phyloP scores from a whole-genome alignment of 192 early-diverging fungal genomes.

The Backusella luteola region DNA sequence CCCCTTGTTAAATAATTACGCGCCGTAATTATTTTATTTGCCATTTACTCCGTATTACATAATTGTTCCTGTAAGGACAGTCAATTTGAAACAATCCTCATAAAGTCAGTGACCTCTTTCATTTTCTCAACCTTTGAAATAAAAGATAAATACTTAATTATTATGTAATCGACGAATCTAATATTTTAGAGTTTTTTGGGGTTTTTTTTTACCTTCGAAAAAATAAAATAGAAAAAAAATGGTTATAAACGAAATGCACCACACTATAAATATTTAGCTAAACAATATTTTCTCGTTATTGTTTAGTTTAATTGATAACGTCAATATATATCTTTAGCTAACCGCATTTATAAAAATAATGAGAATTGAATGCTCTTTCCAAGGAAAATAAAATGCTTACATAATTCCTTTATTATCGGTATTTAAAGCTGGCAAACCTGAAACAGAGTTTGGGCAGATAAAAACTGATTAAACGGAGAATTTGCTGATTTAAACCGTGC shows the following conservation, averaged over 20 bases:
- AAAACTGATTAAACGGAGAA: background rate
- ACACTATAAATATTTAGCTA: too few species aligned
- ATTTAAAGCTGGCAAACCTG: background rate
- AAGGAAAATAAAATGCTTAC: background rate
- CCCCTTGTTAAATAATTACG: background rate
- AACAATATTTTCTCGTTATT: too few species aligned
- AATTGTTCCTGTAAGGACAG: background rate
- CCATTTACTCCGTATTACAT: background rate
- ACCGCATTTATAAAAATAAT: background rate
- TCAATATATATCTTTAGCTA: background rate
- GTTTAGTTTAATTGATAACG: background rate
- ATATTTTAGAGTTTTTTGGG: background rate
- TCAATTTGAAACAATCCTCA: too few species aligned
- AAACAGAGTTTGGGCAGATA: background rate
- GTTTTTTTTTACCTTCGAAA: background rate
- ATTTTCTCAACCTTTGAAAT: background rate
- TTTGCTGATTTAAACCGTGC: background rate
- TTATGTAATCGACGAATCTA: background rate
- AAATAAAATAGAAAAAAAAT: background rate
- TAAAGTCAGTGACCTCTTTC: too few species aligned
- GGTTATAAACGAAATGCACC: background rate
- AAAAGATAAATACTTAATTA: background rate
- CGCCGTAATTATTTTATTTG: background rate
- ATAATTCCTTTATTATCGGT: background rate
- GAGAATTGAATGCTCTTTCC: background rate